Percentiles rank a stretch among this genome's conserved stretches.
Evolutionary conservation across 2,329 filamentous ascomycete species (phyloP).

Genomic region (Paraphaeosphaeria minitans): DNA sequence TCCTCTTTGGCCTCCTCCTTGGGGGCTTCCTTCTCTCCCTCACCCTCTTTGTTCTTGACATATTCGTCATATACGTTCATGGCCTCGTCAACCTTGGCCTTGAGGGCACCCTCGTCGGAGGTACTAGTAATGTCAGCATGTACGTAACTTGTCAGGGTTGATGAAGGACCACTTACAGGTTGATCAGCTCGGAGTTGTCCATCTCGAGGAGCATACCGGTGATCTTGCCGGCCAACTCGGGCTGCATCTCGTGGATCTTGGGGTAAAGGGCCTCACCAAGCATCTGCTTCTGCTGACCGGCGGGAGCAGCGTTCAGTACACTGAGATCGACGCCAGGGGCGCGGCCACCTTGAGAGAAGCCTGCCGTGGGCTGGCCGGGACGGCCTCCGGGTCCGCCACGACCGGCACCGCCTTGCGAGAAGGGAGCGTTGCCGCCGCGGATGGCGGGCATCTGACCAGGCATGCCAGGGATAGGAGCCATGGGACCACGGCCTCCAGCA

Average conservation of each 20-base stretch:
- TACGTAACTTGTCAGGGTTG: background rate
- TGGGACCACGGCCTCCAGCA: conserved; percentile 69
- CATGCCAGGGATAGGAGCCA: conserved; percentile 69
- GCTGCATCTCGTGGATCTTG: conserved; percentile 95
- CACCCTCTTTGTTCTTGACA: conserved; percentile 77
- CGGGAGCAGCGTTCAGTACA: conserved; percentile 59
- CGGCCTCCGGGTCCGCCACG: conserved; percentile 41
- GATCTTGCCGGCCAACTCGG: conserved; percentile 97
- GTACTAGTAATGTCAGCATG: conserved; percentile 63
- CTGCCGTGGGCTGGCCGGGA: conserved; percentile 37
- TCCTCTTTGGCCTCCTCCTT: conserved; percentile 56
- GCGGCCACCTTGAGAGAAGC: conserved; percentile 41
- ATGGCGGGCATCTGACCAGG: conserved; percentile 61
- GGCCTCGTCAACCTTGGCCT: conserved; percentile 96
- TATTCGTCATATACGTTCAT: conserved; percentile 98
- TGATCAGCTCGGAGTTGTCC: conserved; percentile 93
- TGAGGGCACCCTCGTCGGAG: conserved; percentile 85
- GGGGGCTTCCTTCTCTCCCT: conserved; percentile 43
- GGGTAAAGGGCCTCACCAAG: conserved; percentile 97
- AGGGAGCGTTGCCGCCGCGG: conserved; percentile 49
- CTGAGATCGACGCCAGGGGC: conserved; percentile 55
- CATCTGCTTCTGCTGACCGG: conserved; percentile 94
- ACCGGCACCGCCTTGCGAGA: conserved; percentile 46
- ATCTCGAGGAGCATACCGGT: conserved; percentile 99
- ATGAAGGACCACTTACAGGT: conserved; percentile 73